Base-by-base conservation (phyloP, 2,329 filamentous ascomycete genomes). In the Coniella vitis region DNA sequence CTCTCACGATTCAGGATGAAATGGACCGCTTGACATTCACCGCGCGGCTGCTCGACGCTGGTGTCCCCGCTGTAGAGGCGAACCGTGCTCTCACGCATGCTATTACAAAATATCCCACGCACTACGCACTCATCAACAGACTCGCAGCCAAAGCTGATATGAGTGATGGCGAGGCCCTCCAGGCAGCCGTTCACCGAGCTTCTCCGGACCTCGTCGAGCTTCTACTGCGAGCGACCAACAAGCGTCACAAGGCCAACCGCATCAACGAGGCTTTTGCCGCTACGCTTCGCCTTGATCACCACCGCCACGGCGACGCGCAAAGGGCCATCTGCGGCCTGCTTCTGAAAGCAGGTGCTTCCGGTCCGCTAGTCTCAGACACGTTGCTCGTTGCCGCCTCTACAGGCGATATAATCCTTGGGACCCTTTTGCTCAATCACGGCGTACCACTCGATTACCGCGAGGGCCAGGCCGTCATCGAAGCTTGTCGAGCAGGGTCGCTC, bases 401-500 rank as follows among this genome's bases (percentile, higher is more conserved):
- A 16, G 74, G 74, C 1, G 78, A 81, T 52, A 51, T 78, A 8
- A 63, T 66, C 7, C 69, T 80, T 1, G 74, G 74, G 14, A 68
- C 69, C 25, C 61, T 78, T 2, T 65, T 81, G 7, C 69, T 80
- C 44, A 63, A 69, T 8, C 66, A 78, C 40, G 76, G 77, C 1
- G 78, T 74, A 1, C 74, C 65, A 38, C 68, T 75, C 3, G 70
- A 75, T 3, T 69, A 72, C 38, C 71, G 71, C 9, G 70, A 73
- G 21, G 76, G 76, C 4, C 72, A 78, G 48, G 74, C 75, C 2
- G 66, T 81, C 8, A 65, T 80, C 1, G 72, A 77, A 54, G 76
- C 78, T 0, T 78, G 75, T 29, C 68, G 72, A 2, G 69, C 71
- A 0, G 78, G 77, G 0, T 70, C 72, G 0, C 60, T 69, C 0